These are phyloP conservation scores for Apiosordaria backusii DNA, from an alignment of 495 filamentous ascomycete genomes.

Conservation along the genomic window DNA sequence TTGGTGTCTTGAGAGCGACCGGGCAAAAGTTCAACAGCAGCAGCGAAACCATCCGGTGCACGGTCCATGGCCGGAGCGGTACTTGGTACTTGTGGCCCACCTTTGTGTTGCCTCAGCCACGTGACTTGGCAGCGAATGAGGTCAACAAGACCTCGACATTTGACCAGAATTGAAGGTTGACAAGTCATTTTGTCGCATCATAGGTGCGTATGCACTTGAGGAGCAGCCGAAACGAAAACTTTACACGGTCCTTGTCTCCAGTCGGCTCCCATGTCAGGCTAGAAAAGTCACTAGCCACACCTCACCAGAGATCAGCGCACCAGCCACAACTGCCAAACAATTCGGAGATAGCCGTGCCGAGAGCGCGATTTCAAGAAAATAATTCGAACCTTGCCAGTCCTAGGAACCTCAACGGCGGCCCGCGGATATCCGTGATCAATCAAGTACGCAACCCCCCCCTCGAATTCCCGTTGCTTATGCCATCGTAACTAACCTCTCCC, in stretches of 20 bases:
- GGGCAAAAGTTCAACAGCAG: constrained; percentile 16
- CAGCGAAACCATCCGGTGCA: neutral
- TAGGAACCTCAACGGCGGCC: constrained; percentile 1
- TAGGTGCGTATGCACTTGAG: too few species aligned
- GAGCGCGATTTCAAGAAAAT: constrained; percentile 19
- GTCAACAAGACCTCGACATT: neutral
- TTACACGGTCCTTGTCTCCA: neutral
- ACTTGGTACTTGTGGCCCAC: constrained; percentile 9
- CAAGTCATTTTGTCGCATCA: too few species aligned
- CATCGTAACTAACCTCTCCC: neutral
- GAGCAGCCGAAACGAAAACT: too few species aligned
- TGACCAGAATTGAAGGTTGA: too few species aligned
- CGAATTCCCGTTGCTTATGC: neutral
- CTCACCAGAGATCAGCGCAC: neutral
- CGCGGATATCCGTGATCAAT: constrained; percentile 20
- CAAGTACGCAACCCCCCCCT: constrained; percentile 4
- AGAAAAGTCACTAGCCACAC: neutral
- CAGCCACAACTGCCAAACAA: neutral
- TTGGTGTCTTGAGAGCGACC: constrained; percentile 11
- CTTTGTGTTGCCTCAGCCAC: neutral
- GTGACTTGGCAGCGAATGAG: constrained; percentile 4
- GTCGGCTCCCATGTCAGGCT: constrained; percentile 5
- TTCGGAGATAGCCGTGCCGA: constrained; percentile 1
- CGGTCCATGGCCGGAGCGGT: neutral
- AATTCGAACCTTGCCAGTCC: neutral